Percentiles rank a stretch among this genome's conserved stretches.
Conservation (phyloP, 1,139 yeast species). For the Blastobotrys capitulatus region DNA sequence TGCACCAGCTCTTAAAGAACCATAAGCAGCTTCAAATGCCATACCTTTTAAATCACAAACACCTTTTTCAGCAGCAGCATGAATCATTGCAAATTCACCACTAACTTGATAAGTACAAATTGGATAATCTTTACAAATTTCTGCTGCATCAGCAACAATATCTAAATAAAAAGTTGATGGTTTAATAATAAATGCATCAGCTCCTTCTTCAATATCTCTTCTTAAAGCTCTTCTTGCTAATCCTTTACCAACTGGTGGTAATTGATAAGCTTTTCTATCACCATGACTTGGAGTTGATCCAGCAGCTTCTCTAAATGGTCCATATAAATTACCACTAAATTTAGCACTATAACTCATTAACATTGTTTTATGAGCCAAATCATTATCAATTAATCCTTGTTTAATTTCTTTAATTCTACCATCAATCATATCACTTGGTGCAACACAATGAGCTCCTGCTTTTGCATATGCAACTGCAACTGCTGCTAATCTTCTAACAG, state of each 20-base stretch:
- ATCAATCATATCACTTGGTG: constrained; percentile 98
- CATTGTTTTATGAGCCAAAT: constrained; percentile 79
- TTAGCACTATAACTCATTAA: constrained; percentile 94
- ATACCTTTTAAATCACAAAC: constrained; percentile 80
- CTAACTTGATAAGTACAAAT: constrained; percentile 94
- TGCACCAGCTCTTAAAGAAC: constrained; percentile 95
- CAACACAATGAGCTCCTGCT: constrained; percentile 94
- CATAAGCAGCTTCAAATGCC: constrained; percentile 90
- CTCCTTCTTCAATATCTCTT: constrained; percentile 87
- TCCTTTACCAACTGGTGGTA: constrained; percentile 91
- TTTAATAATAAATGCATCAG: constrained; percentile 91
- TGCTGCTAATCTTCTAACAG: constrained; percentile 82
- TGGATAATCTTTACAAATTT: constrained; percentile 77
- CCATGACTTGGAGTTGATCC: constrained; percentile 88
- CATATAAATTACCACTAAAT: constrained; percentile 85
- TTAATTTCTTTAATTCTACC: constrained; percentile 91
- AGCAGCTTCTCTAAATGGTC: constrained; percentile 98
- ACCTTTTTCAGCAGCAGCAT: constrained; percentile 97
- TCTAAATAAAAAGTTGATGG: constrained; percentile 98
- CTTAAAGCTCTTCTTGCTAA: constrained; percentile 85
- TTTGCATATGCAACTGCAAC: constrained; percentile 93
- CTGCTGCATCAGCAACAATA: constrained; percentile 80
- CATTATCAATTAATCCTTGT: constrained; percentile 74
- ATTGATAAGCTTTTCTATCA: constrained; percentile 87
- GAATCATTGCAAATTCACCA: constrained; percentile 97